Conservation (phyloP, 495 filamentous ascomycete genomes). For the Talaromyces adpressus region DNA sequence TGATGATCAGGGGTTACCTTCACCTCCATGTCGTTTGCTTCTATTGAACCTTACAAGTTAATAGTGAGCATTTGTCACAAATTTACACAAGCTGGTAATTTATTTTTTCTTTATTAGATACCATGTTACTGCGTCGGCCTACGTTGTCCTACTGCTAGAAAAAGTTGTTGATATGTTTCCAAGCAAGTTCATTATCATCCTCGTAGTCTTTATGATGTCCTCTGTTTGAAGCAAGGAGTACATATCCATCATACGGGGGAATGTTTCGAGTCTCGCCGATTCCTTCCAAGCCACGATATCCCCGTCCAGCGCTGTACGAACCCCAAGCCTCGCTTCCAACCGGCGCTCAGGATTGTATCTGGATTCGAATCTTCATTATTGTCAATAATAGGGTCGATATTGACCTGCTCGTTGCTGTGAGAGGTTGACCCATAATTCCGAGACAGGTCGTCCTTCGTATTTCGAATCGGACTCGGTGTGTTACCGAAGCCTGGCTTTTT, state of each 20-base stretch:
- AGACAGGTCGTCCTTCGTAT: not conserved
- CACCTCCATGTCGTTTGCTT: not conserved
- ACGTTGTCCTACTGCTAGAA: not conserved
- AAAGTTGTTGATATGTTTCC: not conserved
- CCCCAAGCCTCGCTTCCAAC: not conserved
- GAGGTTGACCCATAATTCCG: slow-evolving; percentile 3
- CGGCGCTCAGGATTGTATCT: not conserved
- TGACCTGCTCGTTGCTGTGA: not conserved
- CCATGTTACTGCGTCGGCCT: not conserved
- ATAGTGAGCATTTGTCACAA: not conserved
- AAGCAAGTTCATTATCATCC: not conserved
- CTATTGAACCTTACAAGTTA: not conserved
- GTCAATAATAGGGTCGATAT: not conserved
- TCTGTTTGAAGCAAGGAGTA: not conserved
- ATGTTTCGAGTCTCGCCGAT: not conserved
- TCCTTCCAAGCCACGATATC: not conserved
- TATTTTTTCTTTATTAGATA: not conserved
- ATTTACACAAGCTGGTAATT: not conserved
- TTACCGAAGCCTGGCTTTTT: not conserved
- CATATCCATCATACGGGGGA: not conserved
- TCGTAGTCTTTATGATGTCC: not conserved
- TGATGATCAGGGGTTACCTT: not conserved
- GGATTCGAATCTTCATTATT: not conserved
- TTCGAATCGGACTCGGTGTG: not conserved
- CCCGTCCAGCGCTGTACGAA: slow-evolving; percentile 4